These are phyloP conservation scores for Caloboletus firmus DNA, from an alignment of 1,284 basidiomycete genomes.

Conservation along the genomic window DNA sequence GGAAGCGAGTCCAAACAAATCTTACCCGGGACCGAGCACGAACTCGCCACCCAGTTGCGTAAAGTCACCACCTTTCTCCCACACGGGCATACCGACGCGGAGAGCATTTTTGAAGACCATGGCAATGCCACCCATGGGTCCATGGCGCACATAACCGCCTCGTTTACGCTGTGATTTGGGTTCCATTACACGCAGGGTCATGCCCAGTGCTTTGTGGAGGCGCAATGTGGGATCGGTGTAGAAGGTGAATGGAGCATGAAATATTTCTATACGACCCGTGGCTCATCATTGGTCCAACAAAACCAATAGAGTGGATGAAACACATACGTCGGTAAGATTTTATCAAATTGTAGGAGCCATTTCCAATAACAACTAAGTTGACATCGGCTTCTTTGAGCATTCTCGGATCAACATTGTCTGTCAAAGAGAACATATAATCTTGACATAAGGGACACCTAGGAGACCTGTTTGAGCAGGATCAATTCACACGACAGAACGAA, in stretches of 20 bases:
- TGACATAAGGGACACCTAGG: conserved; percentile 76
- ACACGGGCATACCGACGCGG: conserved; percentile 72
- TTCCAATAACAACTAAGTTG: conserved; percentile 72
- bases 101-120: conserved; percentile 69
- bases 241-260: conserved; percentile 58
- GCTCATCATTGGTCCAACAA: not conserved
- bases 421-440: conserved; percentile 78
- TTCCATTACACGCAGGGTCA: conserved; percentile 56
- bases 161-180: conserved; percentile 35
- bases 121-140: conserved; percentile 62
- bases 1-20: conserved; percentile 5
- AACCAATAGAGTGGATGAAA: conserved; percentile 8
- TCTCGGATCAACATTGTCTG: conserved; percentile 49
- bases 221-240: conserved; percentile 77
- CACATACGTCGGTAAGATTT: conserved; percentile 62
- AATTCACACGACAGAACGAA: conserved; percentile 7
- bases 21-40: conserved; percentile 76
- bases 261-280: conserved; percentile 46
- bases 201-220: conserved; percentile 74
- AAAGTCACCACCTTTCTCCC: conserved; percentile 76
- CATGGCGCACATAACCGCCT: conserved; percentile 66
- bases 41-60: conserved; percentile 87
- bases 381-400: conserved; percentile 54
- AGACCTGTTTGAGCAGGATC: conserved; percentile 9
- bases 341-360: conserved; percentile 75